phyloP scores from a whole-genome alignment of 768 basidiomycete genomes.

The Boletus rufocinnamomeus region DNA sequence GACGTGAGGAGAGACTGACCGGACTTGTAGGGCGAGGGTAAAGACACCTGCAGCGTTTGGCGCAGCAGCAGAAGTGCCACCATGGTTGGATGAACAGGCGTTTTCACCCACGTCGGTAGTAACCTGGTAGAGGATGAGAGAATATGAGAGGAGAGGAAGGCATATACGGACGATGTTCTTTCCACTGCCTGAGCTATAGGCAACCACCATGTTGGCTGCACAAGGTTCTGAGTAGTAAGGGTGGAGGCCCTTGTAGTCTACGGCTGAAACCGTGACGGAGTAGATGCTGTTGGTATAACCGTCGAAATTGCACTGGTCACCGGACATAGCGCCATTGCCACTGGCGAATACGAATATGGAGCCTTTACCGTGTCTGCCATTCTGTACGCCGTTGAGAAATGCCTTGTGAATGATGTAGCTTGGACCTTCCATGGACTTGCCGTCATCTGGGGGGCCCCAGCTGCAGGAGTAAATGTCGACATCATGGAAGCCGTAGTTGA shows the following conservation, averaged over 20 bases:
- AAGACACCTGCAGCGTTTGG: slow-evolving; percentile 95
- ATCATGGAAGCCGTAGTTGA: slow-evolving; percentile 94
- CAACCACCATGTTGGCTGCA: slow-evolving; percentile 94
- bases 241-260: slow-evolving; percentile 91
- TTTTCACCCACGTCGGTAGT: slow-evolving; percentile 93
- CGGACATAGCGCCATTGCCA: slow-evolving; percentile 88
- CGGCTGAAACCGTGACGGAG: slow-evolving; percentile 92
- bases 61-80: slow-evolving; percentile 97
- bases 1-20: slow-evolving; percentile 49
- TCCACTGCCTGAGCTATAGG: slow-evolving; percentile 93
- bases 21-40: slow-evolving; percentile 83
- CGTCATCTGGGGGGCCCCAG: slow-evolving; percentile 98
- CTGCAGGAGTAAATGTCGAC: slow-evolving; percentile 90
- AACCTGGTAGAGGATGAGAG: slow-evolving; percentile 53
- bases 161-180: slow-evolving; percentile 78
- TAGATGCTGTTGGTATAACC: slow-evolving; percentile 99
- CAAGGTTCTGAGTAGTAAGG: slow-evolving; percentile 99
- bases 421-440: slow-evolving; percentile 92
- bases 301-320: slow-evolving; percentile 99
- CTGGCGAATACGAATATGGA: slow-evolving; percentile 97
- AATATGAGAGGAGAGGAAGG: slow-evolving; percentile 4
- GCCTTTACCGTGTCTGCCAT: slow-evolving; percentile 87
- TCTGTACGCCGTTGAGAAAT: slow-evolving; percentile 89
- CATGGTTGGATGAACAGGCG: slow-evolving; percentile 79
- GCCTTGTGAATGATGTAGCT: slow-evolving; percentile 90